A percentile compares a stretch with the other conserved stretches of the same genome.
Conservation (phyloP, 257 asterid species). For the Schizonepeta tenuifolia region DNA sequence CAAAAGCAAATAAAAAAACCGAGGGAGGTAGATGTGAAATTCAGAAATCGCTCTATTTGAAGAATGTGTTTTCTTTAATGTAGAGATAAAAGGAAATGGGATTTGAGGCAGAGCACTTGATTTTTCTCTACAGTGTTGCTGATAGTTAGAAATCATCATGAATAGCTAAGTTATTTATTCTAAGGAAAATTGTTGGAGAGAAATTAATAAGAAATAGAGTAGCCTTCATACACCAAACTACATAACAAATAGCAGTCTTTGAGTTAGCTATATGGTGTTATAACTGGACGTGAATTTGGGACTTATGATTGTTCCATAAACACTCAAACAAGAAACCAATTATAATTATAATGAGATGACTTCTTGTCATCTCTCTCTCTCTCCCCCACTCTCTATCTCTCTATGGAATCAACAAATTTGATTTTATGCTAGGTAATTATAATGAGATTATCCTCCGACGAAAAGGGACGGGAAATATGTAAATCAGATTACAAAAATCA, state of each 20-base stretch:
- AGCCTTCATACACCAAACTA: slow-evolving; percentile 6
- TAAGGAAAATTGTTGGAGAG: slow-evolving; percentile 6
- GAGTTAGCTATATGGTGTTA: slow-evolving; percentile 10
- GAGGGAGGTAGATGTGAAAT: too few species aligned
- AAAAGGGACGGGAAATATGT: too few species aligned
- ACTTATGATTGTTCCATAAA: too few species aligned
- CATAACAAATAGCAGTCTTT: not conserved
- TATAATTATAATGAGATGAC: too few species aligned
- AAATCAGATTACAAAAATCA: too few species aligned
- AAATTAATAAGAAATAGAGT: slow-evolving; percentile 10
- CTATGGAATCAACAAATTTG: too few species aligned
- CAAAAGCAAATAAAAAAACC: too few species aligned
- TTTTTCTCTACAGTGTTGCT: not conserved
- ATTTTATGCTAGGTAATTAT: too few species aligned
- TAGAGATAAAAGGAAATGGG: slow-evolving; percentile 4
- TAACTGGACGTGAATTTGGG: slow-evolving; percentile 27
- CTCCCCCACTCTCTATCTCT: too few species aligned
- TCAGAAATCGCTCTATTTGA: too few species aligned
- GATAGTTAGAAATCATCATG: not conserved
- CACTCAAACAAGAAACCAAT: slow-evolving; percentile 5
- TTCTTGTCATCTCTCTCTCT: too few species aligned
- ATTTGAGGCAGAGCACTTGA: slow-evolving; percentile 5
- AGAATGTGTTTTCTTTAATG: slow-evolving; percentile 12
- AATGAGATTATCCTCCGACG: too few species aligned
- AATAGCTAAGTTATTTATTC: slow-evolving; percentile 8